Percentiles rank a stretch among this genome's conserved stretches.
These are phyloP conservation scores for Vanrija sp. DNA, from an alignment of 1,284 basidiomycete genomes.

Conservation along the genomic window DNA sequence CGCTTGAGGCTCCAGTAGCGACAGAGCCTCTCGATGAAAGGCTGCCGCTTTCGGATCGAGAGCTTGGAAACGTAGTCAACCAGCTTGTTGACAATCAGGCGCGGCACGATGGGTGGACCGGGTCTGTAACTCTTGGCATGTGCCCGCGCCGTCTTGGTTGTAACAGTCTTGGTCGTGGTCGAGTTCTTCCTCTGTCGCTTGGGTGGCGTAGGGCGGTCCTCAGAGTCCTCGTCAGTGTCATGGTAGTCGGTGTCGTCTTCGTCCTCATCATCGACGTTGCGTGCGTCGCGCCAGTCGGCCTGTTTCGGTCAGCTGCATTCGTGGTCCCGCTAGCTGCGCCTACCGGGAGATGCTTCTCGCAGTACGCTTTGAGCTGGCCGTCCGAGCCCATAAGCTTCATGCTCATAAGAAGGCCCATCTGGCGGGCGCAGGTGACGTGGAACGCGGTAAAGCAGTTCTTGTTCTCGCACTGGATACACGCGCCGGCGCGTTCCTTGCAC, in stretches of 20 bases:
- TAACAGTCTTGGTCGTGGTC: slow-evolving; percentile 19
- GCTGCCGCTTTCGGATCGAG: slow-evolving; percentile 67
- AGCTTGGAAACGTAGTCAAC: slow-evolving; percentile 71
- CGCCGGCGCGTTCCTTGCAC: slow-evolving; percentile 76
- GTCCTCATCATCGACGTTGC: slow-evolving; percentile 28
- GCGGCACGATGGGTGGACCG: slow-evolving; percentile 55
- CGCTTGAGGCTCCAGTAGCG: slow-evolving; percentile 97
- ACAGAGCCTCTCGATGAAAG: slow-evolving; percentile 74
- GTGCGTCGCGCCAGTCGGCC: slow-evolving; percentile 16
- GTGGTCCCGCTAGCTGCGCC: slow-evolving; percentile 33
- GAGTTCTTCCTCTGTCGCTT: slow-evolving; percentile 17
- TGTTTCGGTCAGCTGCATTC: slow-evolving; percentile 8
- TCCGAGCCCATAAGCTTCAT: slow-evolving; percentile 68
- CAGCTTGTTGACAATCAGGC: slow-evolving; percentile 61
- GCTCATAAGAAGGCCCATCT: slow-evolving; percentile 72
- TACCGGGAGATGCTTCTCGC: slow-evolving; percentile 85
- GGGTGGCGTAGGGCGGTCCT: slow-evolving; percentile 26
- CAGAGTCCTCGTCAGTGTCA: slow-evolving; percentile 46
- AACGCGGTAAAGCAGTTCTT: slow-evolving; percentile 88
- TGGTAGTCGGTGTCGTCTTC: slow-evolving; percentile 24
- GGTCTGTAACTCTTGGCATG: slow-evolving; percentile 55
- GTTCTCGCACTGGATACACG: slow-evolving; percentile 96
- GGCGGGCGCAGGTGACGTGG: slow-evolving; percentile 90
- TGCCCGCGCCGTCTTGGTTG: slow-evolving; percentile 53
- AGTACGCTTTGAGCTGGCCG: slow-evolving; percentile 65